These are phyloP conservation scores for Caulochytrium protostelioides DNA, from an alignment of 371 early-diverging fungal species.

Conservation along the genomic window DNA sequence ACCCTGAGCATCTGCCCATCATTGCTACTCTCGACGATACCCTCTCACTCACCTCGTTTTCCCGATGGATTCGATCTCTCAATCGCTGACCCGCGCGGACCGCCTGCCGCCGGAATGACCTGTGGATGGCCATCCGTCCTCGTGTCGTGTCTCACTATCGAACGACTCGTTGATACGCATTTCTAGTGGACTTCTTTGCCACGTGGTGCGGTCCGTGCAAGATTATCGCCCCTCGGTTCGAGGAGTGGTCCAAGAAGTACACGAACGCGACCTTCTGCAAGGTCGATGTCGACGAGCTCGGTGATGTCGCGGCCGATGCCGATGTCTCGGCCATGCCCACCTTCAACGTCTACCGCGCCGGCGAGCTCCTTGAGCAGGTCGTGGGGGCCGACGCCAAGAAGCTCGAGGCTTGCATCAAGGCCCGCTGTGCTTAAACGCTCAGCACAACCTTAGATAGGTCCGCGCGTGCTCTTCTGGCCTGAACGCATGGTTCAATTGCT, in stretches of 20 bases:
- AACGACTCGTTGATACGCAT: background rate
- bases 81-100: background rate
- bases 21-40: background rate
- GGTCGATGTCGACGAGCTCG: conserved; percentile 25
- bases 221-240: conserved; percentile 52
- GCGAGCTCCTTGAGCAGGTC: conserved; percentile 42
- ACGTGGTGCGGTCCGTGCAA: conserved; percentile 55
- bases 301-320: conserved; percentile 43
- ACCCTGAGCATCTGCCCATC: background rate
- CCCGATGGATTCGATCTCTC: background rate
- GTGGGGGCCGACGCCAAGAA: conserved; percentile 35
- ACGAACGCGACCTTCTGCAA: conserved; percentile 46
- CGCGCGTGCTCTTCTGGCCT: too few relatives aligned
- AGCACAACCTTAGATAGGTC: too few relatives aligned
- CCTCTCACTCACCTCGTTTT: background rate
- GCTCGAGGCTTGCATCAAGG: too few relatives aligned
- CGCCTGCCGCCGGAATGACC: background rate
- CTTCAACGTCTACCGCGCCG: conserved; percentile 52
- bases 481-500: too few relatives aligned
- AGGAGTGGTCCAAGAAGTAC: conserved; percentile 26
- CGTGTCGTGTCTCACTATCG: background rate
- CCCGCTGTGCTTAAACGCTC: too few relatives aligned
- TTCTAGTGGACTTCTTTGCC: conserved; percentile 12
- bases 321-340: conserved; percentile 79
- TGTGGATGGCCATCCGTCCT: background rate